Evolutionary conservation across 352 stramenopile genomes (phyloP).

Genomic region (Thalassiosira oceanica): DNA sequence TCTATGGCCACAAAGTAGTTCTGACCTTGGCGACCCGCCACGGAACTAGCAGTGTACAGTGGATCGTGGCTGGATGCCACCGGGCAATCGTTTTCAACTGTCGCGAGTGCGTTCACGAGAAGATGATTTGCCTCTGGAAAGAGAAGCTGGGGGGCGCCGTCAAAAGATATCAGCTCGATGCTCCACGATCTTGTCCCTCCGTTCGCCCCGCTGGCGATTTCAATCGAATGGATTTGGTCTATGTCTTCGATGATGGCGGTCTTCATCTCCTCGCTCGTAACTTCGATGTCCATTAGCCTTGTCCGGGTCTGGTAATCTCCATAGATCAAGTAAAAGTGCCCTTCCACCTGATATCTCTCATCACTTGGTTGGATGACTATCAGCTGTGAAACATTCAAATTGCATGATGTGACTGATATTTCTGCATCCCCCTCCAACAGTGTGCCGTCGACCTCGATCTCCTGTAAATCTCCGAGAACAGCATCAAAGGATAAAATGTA

Average conservation of each 20-base stretch:
- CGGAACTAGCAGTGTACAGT: conserved; percentile 32
- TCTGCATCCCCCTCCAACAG: conserved; percentile 60
- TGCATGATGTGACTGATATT: conserved; percentile 84
- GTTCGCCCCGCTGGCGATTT: conserved; percentile 54
- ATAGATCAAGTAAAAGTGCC: conserved; percentile 86
- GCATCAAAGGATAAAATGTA: conserved; percentile 90
- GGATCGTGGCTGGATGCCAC: conserved; percentile 19
- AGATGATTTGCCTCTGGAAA: conserved; percentile 74
- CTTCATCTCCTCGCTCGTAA: conserved; percentile 63
- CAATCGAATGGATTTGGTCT: conserved; percentile 80
- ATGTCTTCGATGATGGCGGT: conserved; percentile 79
- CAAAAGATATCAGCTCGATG: conserved; percentile 87
- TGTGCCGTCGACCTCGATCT: conserved; percentile 69
- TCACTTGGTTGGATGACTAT: conserved; percentile 21
- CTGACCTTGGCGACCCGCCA: conserved; percentile 51
- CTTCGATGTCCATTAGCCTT: conserved; percentile 81
- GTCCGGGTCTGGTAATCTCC: conserved; percentile 79
- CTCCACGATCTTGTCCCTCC: no score
- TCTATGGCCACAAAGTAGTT: conserved; percentile 60
- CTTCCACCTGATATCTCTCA: conserved; percentile 63
- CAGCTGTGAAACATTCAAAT: conserved; percentile 84
- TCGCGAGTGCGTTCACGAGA: conserved; percentile 39
- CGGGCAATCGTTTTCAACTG: conserved; percentile 24
- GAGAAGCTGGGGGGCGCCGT: conserved; percentile 68
- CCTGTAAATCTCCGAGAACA: conserved; percentile 80